Percentiles rank a stretch among this genome's conserved stretches.
phyloP scores from a whole-genome alignment of 306 rosid genomes.

The Hippophae rhamnoides region DNA sequence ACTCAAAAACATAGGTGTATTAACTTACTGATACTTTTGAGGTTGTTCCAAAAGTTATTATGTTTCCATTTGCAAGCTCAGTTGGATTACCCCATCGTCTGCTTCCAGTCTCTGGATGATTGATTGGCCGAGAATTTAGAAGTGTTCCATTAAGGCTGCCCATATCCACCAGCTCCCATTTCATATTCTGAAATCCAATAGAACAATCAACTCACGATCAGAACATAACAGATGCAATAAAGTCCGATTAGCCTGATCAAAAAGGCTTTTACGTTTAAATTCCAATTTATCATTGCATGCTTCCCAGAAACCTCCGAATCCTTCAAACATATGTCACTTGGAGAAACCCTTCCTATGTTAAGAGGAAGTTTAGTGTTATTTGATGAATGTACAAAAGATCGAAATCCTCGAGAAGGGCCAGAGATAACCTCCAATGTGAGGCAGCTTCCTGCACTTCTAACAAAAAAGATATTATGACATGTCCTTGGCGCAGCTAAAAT shows the following conservation, averaged over 20 bases:
- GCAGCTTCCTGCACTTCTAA: slow-evolving; percentile 94
- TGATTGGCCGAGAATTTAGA: slow-evolving; percentile 62
- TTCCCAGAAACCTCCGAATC: slow-evolving; percentile 94
- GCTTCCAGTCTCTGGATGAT: slow-evolving; percentile 55
- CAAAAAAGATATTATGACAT: slow-evolving; percentile 43
- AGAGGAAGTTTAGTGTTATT: slow-evolving; percentile 51
- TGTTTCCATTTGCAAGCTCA: slow-evolving; percentile 73
- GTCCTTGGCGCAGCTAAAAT: slow-evolving; percentile 28
- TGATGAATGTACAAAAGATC: slow-evolving; percentile 46
- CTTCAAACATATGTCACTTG: slow-evolving; percentile 64
- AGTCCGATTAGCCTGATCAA: slow-evolving; percentile 12
- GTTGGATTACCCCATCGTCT: slow-evolving; percentile 73
- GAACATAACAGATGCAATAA: slow-evolving; percentile 14
- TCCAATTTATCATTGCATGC: slow-evolving; percentile 84
- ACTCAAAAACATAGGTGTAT: slow-evolving; percentile 9
- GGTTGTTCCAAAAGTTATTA: slow-evolving; percentile 84
- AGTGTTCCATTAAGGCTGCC: slow-evolving; percentile 95
- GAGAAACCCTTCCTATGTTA: slow-evolving; percentile 76
- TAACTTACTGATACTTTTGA: slow-evolving; percentile 63
- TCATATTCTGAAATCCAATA: slow-evolving; percentile 54
- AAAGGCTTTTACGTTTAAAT: slow-evolving; percentile 49
- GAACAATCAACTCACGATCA: slow-evolving; percentile 18
- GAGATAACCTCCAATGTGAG: slow-evolving; percentile 81
- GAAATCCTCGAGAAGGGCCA: slow-evolving; percentile 71
- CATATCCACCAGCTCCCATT: slow-evolving; percentile 94